phyloP scores from a whole-genome alignment of 495 filamentous ascomycete genomes.

The Cercophora scortea region DNA sequence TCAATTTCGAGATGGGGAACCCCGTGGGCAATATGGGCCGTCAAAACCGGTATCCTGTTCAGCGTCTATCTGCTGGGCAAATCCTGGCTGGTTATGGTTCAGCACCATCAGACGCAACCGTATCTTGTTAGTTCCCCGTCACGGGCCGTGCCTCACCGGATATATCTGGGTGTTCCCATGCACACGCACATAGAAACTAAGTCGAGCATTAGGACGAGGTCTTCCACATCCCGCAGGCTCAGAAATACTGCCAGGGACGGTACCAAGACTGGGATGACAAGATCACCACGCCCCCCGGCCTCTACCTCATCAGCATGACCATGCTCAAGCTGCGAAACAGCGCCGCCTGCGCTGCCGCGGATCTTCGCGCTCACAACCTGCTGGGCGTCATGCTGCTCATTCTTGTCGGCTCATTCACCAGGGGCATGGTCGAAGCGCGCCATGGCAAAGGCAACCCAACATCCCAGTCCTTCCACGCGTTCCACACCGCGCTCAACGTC shows the following conservation, averaged over 20 bases:
- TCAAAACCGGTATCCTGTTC: constrained; percentile 4
- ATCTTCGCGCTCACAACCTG: constrained; percentile 46
- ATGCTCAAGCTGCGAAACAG: constrained; percentile 15
- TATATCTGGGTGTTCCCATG: no score
- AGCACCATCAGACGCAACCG: constrained; percentile 58
- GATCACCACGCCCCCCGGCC: constrained; percentile 89
- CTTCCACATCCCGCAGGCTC: constrained; percentile 90
- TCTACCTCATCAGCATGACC: constrained; percentile 44
- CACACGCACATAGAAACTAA: no score
- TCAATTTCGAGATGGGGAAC: neutral
- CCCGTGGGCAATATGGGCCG: neutral
- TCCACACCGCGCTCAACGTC: constrained; percentile 71
- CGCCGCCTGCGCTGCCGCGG: constrained; percentile 33
- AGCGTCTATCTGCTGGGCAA: constrained; percentile 10
- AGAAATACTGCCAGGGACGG: constrained; percentile 69
- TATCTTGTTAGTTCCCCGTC: constrained; percentile 55
- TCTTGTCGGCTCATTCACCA: constrained; percentile 25
- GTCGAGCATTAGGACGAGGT: constrained; percentile 64
- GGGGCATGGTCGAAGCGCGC: constrained; percentile 19
- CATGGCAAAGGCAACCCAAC: constrained; percentile 1
- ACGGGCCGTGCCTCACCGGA: no score
- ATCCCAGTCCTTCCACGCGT: constrained; percentile 11
- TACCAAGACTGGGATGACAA: constrained; percentile 87
- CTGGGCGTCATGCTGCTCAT: constrained; percentile 33
- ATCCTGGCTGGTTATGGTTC: constrained; percentile 31